phyloP scores from a whole-genome alignment of 805 yeast genomes.

The Brettanomyces bruxellensis region DNA sequence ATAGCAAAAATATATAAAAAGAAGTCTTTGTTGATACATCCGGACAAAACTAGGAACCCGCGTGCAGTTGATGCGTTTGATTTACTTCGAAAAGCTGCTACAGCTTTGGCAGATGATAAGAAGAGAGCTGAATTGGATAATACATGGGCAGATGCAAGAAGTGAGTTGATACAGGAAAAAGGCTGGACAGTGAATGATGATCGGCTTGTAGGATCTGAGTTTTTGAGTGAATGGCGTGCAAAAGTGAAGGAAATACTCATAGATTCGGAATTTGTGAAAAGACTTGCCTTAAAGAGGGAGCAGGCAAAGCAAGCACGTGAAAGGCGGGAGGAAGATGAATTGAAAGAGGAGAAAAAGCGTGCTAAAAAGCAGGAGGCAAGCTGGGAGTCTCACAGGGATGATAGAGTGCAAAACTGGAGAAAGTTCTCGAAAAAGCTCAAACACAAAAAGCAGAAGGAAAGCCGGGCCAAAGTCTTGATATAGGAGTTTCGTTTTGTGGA shows the following conservation, averaged over 20 bases:
- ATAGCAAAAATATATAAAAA: constrained; percentile 43
- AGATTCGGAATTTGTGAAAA: constrained; percentile 35
- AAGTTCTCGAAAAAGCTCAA: constrained; percentile 33
- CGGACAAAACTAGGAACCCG: constrained; percentile 49
- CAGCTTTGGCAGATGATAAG: constrained; percentile 28
- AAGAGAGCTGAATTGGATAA: constrained; percentile 33
- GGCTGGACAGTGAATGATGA: constrained; percentile 30
- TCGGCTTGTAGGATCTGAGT: constrained; percentile 25
- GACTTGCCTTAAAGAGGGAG: constrained; percentile 33
- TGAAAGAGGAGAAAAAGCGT: constrained; percentile 20
- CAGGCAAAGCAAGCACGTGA: constrained; percentile 32
- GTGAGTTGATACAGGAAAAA: constrained; percentile 26
- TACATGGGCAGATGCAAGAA: constrained; percentile 36
- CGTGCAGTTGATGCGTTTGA: constrained; percentile 62
- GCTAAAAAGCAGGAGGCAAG: constrained; percentile 29
- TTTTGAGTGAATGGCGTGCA: constrained; percentile 31
- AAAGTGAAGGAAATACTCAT: constrained; percentile 34
- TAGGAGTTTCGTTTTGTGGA: not conserved
- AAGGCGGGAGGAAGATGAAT: constrained; percentile 25
- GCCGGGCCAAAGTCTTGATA: not conserved
- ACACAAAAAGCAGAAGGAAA: constrained; percentile 32
- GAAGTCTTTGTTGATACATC: constrained; percentile 59
- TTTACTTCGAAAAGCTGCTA: constrained; percentile 45
- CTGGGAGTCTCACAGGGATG: constrained; percentile 58
- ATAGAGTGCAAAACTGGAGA: constrained; percentile 54